phyloP scores from a whole-genome alignment of 2,329 filamentous ascomycete genomes.

The Cucurbitaria berberidis region DNA sequence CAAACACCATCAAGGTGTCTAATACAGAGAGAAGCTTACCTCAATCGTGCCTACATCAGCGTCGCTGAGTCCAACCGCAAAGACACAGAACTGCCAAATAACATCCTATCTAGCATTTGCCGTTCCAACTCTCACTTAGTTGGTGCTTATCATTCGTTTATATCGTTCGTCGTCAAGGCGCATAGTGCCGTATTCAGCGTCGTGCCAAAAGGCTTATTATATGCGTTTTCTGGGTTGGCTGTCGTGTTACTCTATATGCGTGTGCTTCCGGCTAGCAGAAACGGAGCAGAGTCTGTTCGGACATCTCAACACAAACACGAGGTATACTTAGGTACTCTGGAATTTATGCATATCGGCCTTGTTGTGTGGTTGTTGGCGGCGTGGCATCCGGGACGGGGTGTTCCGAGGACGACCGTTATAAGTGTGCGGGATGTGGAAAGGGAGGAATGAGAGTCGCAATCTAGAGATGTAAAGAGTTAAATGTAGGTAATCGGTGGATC shows the following conservation, averaged over 20 bases:
- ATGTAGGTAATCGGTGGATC: not conserved
- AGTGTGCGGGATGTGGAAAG: not conserved
- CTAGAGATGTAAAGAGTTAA: not conserved
- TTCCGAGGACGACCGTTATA: conserved; percentile 7
- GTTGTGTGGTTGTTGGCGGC: conserved; percentile 55
- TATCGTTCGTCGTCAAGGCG: conserved; percentile 51
- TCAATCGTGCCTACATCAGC: conserved; percentile 59
- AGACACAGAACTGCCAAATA: conserved; percentile 60
- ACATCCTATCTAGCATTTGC: conserved; percentile 62
- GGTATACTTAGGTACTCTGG: conserved; percentile 60
- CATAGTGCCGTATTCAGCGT: conserved; percentile 33
- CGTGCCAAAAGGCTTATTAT: conserved; percentile 55
- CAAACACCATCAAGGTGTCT: too few species aligned
- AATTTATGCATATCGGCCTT: conserved; percentile 61
- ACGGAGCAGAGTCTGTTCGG: conserved; percentile 58
- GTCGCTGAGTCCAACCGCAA: conserved; percentile 55
- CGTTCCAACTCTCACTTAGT: conserved; percentile 61
- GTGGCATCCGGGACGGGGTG: conserved; percentile 55
- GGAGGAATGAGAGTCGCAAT: not conserved
- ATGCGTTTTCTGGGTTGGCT: conserved; percentile 51
- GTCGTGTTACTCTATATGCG: conserved; percentile 60
- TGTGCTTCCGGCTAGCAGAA: conserved; percentile 60
- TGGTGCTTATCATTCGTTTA: conserved; percentile 56
- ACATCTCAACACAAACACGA: conserved; percentile 57
- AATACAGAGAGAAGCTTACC: too few species aligned